These are phyloP conservation scores for Ophiostoma triangulosporum DNA, from an alignment of 2,329 filamentous ascomycete genomes.

Conservation along the genomic window DNA sequence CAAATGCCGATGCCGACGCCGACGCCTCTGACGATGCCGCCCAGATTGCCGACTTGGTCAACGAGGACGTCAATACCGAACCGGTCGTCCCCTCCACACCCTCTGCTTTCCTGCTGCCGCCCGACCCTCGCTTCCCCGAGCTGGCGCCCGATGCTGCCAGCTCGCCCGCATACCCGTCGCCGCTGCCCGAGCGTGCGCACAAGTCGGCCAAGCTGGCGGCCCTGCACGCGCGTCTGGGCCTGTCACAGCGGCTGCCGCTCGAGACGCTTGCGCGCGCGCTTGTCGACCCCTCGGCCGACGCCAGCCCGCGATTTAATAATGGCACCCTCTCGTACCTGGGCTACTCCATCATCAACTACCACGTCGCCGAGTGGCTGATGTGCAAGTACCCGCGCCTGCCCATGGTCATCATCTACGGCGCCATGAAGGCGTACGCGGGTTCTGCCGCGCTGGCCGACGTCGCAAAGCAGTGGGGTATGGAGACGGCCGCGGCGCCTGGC, in stretches of 20 bases:
- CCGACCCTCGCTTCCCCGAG: slow-evolving; percentile 13
- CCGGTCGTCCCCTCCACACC: background rate
- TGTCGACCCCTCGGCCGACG: slow-evolving; percentile 73
- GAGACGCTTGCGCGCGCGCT: slow-evolving; percentile 77
- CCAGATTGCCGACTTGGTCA: background rate
- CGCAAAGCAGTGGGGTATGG: slow-evolving; percentile 80
- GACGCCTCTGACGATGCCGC: background rate
- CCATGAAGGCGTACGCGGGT: slow-evolving; percentile 74
- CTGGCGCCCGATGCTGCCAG: slow-evolving; percentile 20
- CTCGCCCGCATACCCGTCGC: slow-evolving; percentile 46
- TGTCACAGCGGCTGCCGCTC: slow-evolving; percentile 70
- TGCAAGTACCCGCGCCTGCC: slow-evolving; percentile 85
- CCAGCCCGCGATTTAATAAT: slow-evolving; percentile 76
- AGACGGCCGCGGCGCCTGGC: slow-evolving; percentile 73
- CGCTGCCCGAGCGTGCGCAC: slow-evolving; percentile 50
- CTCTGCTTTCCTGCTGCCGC: slow-evolving; percentile 3
- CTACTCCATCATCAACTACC: slow-evolving; percentile 71
- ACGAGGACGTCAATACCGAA: slow-evolving; percentile 3
- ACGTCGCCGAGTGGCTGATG: slow-evolving; percentile 76
- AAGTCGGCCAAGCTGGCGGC: slow-evolving; percentile 81
- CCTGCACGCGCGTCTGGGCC: slow-evolving; percentile 74
- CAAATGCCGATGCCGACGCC: background rate
- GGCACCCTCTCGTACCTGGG: slow-evolving; percentile 68
- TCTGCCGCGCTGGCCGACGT: slow-evolving; percentile 59
- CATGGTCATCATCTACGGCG: slow-evolving; percentile 73